Evolutionary conservation across 306 rosid genomes (phyloP), one percentile per base, ranked within the genome.

Genomic region (Carpinus viminea): DNA sequence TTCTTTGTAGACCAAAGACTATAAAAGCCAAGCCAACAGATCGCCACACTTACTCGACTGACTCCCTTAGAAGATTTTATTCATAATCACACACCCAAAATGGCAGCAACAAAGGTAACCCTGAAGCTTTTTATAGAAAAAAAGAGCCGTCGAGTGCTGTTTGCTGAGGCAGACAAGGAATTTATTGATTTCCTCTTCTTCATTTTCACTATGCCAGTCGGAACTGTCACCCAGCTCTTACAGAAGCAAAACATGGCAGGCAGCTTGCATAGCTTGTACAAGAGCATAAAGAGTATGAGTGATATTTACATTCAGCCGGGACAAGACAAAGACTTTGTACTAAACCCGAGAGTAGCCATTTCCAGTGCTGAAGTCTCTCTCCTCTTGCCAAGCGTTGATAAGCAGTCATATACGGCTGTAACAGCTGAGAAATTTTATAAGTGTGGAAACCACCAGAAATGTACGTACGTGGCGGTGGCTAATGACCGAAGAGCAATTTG

Each of bases 301-400:
- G 72, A 38, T 7, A 47, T 36, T 7, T 76, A 76, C 7, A 4
- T 76, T 18, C 73, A 70, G n/a, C 46, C 84, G 0, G 13, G 24
- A 4, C 3, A 31, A 3, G 3, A 54, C 9, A 64, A 76, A 54
- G 68, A 55, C 36, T 34, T 2, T 0, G 34, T 80, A 0, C 66
- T 84, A 0, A 41, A 76, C 4, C 84, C 87, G 8, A 70, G 20
- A 3, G 8, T 31, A 36, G 11, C 68, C 5, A 3, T 59, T 17
- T 11, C 2, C 21, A 16, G 28, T 21, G 64, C 13, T 57, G 0
- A 10, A 8, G 64, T 21, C 10, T 34, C 64, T 20, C 34, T 57
- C 64, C 24, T 57, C 31, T 11, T 57, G 34, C 4, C 34, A 20
- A 21, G 12, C 0, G 31, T 8, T 21, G 64, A 47, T 21, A 31